A percentile compares a stretch with the other conserved stretches of the same genome.
phyloP scores from a whole-genome alignment of 2,329 filamentous ascomycete species.

The Colletotrichum sp. region DNA sequence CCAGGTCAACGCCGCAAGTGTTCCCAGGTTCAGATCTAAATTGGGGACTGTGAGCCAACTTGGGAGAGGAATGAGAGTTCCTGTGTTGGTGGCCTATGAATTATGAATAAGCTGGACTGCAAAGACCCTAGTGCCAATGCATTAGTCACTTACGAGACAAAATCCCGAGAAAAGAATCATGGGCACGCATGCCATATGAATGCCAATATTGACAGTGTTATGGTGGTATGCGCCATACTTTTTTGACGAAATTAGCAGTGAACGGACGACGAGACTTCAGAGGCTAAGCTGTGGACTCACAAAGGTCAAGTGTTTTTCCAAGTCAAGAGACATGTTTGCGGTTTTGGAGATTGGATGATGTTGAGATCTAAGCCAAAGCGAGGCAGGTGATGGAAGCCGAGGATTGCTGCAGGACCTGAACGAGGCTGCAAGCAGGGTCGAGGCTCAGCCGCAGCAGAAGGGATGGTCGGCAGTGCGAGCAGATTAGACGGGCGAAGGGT shows the following conservation, averaged over 20 bases:
- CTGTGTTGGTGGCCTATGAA: slow-evolving; percentile 64
- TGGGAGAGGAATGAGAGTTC: slow-evolving; percentile 68
- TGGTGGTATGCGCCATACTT: slow-evolving; percentile 88
- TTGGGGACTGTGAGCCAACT: slow-evolving; percentile 72
- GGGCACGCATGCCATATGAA: slow-evolving; percentile 83
- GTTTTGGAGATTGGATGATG: background rate
- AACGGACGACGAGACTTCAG: background rate
- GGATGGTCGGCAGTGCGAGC: background rate
- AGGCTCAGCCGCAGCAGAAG: background rate
- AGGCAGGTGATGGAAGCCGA: slow-evolving; percentile 6
- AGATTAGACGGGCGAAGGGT: background rate
- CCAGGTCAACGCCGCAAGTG: slow-evolving; percentile 70
- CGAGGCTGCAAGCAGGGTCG: slow-evolving; percentile 15
- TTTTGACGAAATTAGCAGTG: slow-evolving; percentile 6
- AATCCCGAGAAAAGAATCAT: slow-evolving; percentile 75
- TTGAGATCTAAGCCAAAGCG: background rate
- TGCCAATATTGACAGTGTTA: slow-evolving; percentile 76
- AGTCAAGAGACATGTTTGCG: slow-evolving; percentile 68
- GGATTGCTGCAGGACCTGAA: slow-evolving; percentile 15
- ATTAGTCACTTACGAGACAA: slow-evolving; percentile 65
- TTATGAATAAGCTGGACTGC: slow-evolving; percentile 10
- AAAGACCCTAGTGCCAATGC: background rate
- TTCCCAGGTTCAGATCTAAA: slow-evolving; percentile 70
- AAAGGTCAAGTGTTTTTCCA: slow-evolving; percentile 83
- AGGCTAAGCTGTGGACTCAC: slow-evolving; percentile 55